Percentiles rank a stretch among this genome's conserved stretches.
phyloP scores from a whole-genome alignment of 768 basidiomycete species.

The Inosperma sp. region DNA sequence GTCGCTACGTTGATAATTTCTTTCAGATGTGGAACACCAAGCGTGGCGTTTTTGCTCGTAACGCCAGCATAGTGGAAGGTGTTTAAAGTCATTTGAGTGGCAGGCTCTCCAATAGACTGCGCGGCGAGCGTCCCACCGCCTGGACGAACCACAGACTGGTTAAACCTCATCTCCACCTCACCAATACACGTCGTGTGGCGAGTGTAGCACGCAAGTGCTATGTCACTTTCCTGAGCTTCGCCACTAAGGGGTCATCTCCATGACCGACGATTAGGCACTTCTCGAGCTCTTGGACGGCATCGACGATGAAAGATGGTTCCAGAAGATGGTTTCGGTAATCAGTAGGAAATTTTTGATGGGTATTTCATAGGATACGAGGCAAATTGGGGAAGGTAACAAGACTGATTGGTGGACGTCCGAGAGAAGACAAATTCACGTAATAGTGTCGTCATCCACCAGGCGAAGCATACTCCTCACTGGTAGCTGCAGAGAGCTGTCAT shows the following conservation, averaged over 20 bases:
- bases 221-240: constrained; percentile 83
- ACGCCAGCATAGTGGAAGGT: constrained; percentile 99
- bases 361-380: constrained; percentile 91
- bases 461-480: constrained; percentile 74
- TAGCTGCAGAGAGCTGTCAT: constrained; percentile 76
- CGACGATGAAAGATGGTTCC: constrained; percentile 64
- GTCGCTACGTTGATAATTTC: constrained; percentile 99
- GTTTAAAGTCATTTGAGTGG: constrained; percentile 99
- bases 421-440: constrained; percentile 83
- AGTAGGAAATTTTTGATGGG: constrained; percentile 94
- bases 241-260: constrained; percentile 67
- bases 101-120: constrained; percentile 98
- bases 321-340: constrained; percentile 91
- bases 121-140: constrained; percentile 96
- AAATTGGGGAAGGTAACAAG: constrained; percentile 94
- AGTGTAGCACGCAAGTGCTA: constrained; percentile 89
- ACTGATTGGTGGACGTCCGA: constrained; percentile 58
- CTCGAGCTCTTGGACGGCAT: constrained; percentile 67
- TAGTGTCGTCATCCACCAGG: constrained; percentile 61
- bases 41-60: constrained; percentile 96
- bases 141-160: constrained; percentile 84
- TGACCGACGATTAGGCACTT: constrained; percentile 82
- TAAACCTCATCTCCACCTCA: constrained; percentile 94
- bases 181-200: constrained; percentile 80
- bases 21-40: constrained; percentile 98